Percentiles rank a stretch among this genome's conserved stretches.
Evolutionary conservation across 306 rosid genomes (phyloP).

Genomic region (Castanea sativa): DNA sequence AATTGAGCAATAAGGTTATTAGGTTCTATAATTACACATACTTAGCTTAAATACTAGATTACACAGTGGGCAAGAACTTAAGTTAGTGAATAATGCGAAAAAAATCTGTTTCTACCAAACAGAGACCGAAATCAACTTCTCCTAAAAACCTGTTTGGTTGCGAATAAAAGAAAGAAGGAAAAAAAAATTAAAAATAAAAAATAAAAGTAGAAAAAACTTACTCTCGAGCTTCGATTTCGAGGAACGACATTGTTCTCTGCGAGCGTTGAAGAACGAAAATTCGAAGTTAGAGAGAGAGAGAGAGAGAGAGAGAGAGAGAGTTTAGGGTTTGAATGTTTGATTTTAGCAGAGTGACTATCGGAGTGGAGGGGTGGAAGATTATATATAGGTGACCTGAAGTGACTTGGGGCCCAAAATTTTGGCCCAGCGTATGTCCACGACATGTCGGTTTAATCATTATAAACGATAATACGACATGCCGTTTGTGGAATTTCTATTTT

Average conservation of each 20-base stretch:
- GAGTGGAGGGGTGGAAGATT: background rate
- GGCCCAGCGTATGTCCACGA: no score
- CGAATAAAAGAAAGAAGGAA: background rate
- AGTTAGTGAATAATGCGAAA: no score
- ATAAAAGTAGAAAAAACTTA: constrained; percentile 27
- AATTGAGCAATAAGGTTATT: background rate
- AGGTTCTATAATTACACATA: background rate
- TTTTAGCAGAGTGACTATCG: background rate
- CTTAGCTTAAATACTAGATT: background rate
- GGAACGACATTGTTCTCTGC: constrained; percentile 63
- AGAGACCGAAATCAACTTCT: background rate
- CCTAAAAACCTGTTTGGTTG: background rate
- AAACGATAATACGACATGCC: no score
- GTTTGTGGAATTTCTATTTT: no score
- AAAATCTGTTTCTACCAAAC: no score
- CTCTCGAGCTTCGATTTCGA: constrained; percentile 99
- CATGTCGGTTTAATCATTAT: no score
- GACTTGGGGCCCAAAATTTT: no score
- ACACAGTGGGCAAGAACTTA: background rate
- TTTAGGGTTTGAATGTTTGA: constrained; percentile 21
- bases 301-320: background rate
- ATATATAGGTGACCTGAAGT: no score
- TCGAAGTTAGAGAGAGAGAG: background rate
- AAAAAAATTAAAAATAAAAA: background rate
- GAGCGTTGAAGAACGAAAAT: background rate